phyloP scores from a whole-genome alignment of 768 basidiomycete genomes.

The Rickenella mellea region DNA sequence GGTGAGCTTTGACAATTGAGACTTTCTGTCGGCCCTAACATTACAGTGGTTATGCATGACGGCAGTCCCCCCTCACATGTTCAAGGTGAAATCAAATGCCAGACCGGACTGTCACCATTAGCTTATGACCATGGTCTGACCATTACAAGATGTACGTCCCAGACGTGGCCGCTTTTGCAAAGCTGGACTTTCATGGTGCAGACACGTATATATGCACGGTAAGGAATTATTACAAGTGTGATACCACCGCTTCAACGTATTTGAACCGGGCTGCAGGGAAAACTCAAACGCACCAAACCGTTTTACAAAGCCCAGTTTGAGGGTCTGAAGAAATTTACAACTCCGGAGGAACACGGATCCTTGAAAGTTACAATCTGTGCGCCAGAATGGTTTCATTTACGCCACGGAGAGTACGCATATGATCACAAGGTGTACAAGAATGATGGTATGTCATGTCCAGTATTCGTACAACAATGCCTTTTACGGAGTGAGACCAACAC shows the following conservation, averaged over 20 bases:
- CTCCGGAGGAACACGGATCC: conserved; percentile 52
- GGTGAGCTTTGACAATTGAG: conserved; percentile 21
- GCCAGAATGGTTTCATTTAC: conserved; percentile 64
- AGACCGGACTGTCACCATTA: background rate
- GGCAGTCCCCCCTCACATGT: conserved; percentile 16
- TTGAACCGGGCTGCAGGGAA: conserved; percentile 37
- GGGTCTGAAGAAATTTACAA: conserved; percentile 45
- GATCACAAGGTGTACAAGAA: conserved; percentile 48
- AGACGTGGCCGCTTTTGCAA: conserved; percentile 23
- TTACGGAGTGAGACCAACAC: background rate
- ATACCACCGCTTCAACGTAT: background rate
- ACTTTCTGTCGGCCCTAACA: conserved; percentile 9
- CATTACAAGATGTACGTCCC: conserved; percentile 21
- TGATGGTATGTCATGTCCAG: conserved; percentile 33
- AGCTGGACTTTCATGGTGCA: conserved; percentile 22
- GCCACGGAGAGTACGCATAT: conserved; percentile 55
- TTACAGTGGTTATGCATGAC: background rate
- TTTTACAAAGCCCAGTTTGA: conserved; percentile 60
- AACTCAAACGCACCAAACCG: conserved; percentile 50
- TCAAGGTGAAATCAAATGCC: conserved; percentile 30
- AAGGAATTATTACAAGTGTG: conserved; percentile 1
- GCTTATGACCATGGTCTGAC: conserved; percentile 31
- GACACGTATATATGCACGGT: conserved; percentile 19
- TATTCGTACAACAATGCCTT: conserved; percentile 2
- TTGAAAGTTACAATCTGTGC: conserved; percentile 68